phyloP scores from a whole-genome alignment of 768 basidiomycete species.

The Ramaria sp. region DNA sequence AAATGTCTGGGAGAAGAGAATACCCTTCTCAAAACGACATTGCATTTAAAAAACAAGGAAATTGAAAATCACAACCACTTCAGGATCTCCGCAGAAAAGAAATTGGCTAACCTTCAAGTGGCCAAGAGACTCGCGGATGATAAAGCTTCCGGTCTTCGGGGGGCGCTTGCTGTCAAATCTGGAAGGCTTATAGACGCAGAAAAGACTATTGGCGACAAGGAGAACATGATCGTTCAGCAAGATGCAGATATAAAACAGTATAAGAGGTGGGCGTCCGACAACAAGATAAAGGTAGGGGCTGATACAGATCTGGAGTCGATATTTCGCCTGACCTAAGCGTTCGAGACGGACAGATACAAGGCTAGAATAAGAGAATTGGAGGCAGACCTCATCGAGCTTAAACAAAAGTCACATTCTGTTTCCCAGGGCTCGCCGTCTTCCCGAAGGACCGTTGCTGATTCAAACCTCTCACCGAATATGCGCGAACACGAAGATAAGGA shows the following conservation, averaged over 20 bases:
- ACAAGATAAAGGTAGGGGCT: not conserved
- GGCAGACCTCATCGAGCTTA: not conserved
- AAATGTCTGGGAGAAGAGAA: not conserved
- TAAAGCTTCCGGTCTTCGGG: not conserved
- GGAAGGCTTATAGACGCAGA: not conserved
- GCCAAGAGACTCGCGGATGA: conserved; percentile 4
- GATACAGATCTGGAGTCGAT: not conserved
- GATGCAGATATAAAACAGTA: not conserved
- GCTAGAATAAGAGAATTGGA: not conserved
- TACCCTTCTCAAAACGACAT: not conserved
- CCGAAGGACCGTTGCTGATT: not conserved
- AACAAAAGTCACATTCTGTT: not conserved
- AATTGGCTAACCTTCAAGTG: not conserved
- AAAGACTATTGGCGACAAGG: not conserved
- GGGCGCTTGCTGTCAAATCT: not conserved
- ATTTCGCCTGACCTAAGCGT: not conserved
- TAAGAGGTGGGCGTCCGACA: conserved; percentile 1
- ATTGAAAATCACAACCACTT: not conserved
- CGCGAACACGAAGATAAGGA: not conserved
- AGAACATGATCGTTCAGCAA: not conserved
- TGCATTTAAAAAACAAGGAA: not conserved
- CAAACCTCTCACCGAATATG: not conserved
- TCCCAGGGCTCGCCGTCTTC: too few relatives aligned
- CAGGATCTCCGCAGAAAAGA: not conserved
- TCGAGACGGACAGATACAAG: not conserved